A percentile compares a stretch with the other conserved stretches of the same genome.
Evolutionary conservation across 257 asterid species (phyloP).

Genomic region (Euphrasia confusa): DNA sequence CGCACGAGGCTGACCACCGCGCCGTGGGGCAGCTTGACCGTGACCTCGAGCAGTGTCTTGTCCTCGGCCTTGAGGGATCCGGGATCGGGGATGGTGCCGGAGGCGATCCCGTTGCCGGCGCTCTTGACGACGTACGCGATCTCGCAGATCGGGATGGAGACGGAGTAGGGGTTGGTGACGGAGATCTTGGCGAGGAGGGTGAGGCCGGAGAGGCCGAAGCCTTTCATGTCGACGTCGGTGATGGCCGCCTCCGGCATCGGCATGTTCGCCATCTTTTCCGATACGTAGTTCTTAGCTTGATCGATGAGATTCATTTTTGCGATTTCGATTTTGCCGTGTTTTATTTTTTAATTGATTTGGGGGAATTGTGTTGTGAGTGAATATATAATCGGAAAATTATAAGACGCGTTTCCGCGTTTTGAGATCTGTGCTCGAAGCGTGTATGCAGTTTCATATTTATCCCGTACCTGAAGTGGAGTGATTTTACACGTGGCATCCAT

Average conservation of each 20-base stretch:
- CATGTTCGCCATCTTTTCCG: slow-evolving; percentile 40
- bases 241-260: slow-evolving; percentile 55
- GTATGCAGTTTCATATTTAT: no score
- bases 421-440: not conserved
- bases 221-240: slow-evolving; percentile 50
- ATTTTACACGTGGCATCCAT: no score
- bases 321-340: no score
- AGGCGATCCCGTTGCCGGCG: slow-evolving; percentile 35
- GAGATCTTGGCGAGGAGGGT: slow-evolving; percentile 46
- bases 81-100: slow-evolving; percentile 61
- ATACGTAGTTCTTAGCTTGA: slow-evolving; percentile 40
- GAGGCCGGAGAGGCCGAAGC: slow-evolving; percentile 36
- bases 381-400: not conserved
- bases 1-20: slow-evolving; percentile 43
- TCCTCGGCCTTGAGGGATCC: slow-evolving; percentile 52
- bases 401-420: not conserved
- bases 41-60: slow-evolving; percentile 46
- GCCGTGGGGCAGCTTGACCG: slow-evolving; percentile 51
- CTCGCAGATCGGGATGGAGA: slow-evolving; percentile 55
- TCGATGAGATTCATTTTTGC: slow-evolving; percentile 32
- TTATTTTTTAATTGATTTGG: not conserved
- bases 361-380: not conserved
- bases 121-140: slow-evolving; percentile 46
- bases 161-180: slow-evolving; percentile 54
- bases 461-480: not conserved